These are phyloP conservation scores for Rhododendron kiyosumense DNA, from an alignment of 148 eudicot genomes.

Conservation along the genomic window DNA sequence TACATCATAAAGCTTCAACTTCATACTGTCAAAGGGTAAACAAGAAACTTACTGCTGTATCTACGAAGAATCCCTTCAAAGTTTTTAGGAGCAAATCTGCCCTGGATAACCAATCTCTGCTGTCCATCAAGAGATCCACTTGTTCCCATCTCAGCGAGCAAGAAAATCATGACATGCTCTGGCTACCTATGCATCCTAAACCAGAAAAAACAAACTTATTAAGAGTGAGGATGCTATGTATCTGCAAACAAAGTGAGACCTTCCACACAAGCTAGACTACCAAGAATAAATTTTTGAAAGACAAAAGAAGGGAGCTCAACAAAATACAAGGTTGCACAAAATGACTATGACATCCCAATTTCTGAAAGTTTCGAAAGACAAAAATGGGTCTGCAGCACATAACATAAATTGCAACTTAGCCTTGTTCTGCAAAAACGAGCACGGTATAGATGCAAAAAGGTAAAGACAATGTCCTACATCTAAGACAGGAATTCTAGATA, in stretches of 20 bases:
- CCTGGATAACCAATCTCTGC: conserved; percentile 36
- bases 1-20: no score
- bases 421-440: background rate
- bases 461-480: background rate
- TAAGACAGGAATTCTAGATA: background rate
- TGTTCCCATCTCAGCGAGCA: conserved; percentile 38
- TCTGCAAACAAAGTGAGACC: no score
- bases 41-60: conserved; percentile 40
- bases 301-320: no score
- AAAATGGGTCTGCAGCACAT: no score
- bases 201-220: background rate
- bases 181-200: conserved; percentile 52
- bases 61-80: conserved; percentile 42
- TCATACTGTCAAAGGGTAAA: background rate
- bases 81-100: conserved; percentile 41
- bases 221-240: no score
- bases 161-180: conserved; percentile 41
- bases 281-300: no score
- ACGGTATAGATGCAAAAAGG: background rate
- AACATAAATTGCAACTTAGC: no score
- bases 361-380: no score
- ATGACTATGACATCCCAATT: no score
- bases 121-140: conserved; percentile 51
- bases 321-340: no score
- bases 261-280: no score